These are phyloP conservation scores for Macrophomina tecta DNA, from an alignment of 2,329 filamentous ascomycete genomes.

Conservation along the genomic window DNA sequence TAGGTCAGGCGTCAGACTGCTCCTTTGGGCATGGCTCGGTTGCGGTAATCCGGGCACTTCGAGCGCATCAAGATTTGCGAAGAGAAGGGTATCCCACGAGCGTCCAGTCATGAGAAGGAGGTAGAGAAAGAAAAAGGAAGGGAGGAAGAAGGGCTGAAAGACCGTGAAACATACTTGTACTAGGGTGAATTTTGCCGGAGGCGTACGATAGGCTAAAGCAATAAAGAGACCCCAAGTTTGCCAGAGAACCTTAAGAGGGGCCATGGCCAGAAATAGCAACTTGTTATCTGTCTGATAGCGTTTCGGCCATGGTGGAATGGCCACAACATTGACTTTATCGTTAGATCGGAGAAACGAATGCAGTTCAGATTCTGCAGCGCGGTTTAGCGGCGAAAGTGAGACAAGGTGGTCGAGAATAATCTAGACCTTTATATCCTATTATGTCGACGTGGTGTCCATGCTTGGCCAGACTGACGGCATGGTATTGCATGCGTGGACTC, in stretches of 20 bases:
- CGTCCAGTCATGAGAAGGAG: not conserved
- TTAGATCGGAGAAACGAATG: conserved; percentile 77
- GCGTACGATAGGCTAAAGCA: conserved; percentile 74
- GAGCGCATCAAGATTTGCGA: too few species aligned
- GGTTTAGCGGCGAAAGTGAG: not conserved
- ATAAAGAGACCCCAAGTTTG: conserved; percentile 76
- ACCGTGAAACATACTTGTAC: conserved; percentile 64
- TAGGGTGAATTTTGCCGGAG: conserved; percentile 82
- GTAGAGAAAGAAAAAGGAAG: not conserved
- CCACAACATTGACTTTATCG: conserved; percentile 71
- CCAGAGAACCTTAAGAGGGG: conserved; percentile 84
- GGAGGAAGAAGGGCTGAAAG: not conserved
- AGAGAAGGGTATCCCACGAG: too few species aligned
- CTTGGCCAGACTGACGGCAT: conserved; percentile 88
- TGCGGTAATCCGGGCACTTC: not conserved
- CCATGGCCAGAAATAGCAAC: conserved; percentile 77
- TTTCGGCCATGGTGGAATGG: conserved; percentile 71
- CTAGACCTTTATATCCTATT: conserved; percentile 80
- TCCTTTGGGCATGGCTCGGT: not conserved
- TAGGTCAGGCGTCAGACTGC: conserved; percentile 46
- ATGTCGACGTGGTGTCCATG: conserved; percentile 81
- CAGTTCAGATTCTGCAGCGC: conserved; percentile 72
- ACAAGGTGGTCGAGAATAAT: not conserved
- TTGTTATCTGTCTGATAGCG: conserved; percentile 71
- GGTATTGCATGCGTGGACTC: conserved; percentile 98